Evolutionary conservation across 768 basidiomycete species (phyloP).

Genomic region (Floccularia luteovirens): DNA sequence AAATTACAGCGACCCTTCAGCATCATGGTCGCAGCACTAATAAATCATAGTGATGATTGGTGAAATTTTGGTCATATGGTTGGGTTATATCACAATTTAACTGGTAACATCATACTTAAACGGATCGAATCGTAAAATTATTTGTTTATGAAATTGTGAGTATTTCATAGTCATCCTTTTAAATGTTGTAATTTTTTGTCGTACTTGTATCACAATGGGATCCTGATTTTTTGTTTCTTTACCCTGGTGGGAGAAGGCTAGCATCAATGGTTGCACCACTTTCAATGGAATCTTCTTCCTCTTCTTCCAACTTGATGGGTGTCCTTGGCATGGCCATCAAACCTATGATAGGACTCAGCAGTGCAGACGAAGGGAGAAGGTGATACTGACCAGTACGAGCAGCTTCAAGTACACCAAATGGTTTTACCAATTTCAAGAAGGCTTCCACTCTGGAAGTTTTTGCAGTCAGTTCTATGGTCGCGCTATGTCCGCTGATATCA

Average conservation of each 20-base stretch:
- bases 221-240: slow-evolving; percentile 13
- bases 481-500: slow-evolving; percentile 90
- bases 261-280: slow-evolving; percentile 74
- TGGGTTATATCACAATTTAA: not conserved
- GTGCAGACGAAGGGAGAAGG: slow-evolving; percentile 3
- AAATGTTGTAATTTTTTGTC: not conserved
- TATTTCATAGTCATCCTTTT: not conserved
- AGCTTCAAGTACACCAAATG: slow-evolving; percentile 93
- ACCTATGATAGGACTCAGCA: slow-evolving; percentile 35
- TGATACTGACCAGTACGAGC: slow-evolving; percentile 79
- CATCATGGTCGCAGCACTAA: slow-evolving; percentile 9
- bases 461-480: slow-evolving; percentile 92
- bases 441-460: slow-evolving; percentile 91
- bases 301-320: slow-evolving; percentile 65
- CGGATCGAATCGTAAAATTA: not conserved
- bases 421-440: slow-evolving; percentile 85
- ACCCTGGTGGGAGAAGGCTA: slow-evolving; percentile 92
- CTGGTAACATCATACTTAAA: not conserved
- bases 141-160: not conserved
- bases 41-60: slow-evolving; percentile 12
- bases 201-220: not conserved
- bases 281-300: slow-evolving; percentile 35
- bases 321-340: slow-evolving; percentile 99
- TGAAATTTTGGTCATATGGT: slow-evolving; percentile 2
- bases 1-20: slow-evolving; percentile 26